phyloP scores from a whole-genome alignment of 2,329 filamentous ascomycete genomes.

The Emergomyces africanus region DNA sequence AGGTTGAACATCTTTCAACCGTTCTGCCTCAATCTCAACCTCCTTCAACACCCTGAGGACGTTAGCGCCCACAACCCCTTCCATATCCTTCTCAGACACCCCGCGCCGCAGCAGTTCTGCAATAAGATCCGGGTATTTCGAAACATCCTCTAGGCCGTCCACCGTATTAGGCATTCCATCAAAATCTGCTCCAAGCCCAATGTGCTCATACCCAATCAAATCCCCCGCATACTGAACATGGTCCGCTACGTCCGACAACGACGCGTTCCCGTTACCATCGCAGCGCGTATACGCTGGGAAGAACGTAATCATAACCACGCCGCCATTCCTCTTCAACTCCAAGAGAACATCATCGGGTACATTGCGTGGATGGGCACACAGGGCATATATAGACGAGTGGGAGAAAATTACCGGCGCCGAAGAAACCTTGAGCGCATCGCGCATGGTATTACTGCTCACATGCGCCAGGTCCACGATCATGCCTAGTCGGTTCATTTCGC shows the following conservation, averaged over 20 bases:
- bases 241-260: conserved; percentile 61
- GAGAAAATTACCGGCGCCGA: conserved; percentile 77
- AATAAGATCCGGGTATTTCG: conserved; percentile 67
- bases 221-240: conserved; percentile 76
- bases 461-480: conserved; percentile 91
- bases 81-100: conserved; percentile 59
- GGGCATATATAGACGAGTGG: conserved; percentile 65
- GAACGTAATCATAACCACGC: conserved; percentile 88
- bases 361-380: conserved; percentile 84
- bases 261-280: conserved; percentile 51
- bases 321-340: conserved; percentile 58
- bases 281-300: conserved; percentile 73
- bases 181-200: conserved; percentile 82
- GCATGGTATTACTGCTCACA: conserved; percentile 67
- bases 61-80: conserved; percentile 68
- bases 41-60: conserved; percentile 72
- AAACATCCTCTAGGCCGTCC: conserved; percentile 68
- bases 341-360: conserved; percentile 73
- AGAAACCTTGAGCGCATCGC: conserved; percentile 67
- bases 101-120: conserved; percentile 61
- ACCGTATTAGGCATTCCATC: conserved; percentile 55
- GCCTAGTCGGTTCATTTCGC: conserved; percentile 87
- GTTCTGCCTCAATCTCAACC: conserved; percentile 43
- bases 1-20: background rate
- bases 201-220: conserved; percentile 72